Percentiles rank a stretch among this genome's conserved stretches.
These are phyloP conservation scores for Thermochaetoides thermophila DNA, from an alignment of 495 filamentous ascomycete genomes.

Conservation along the genomic window DNA sequence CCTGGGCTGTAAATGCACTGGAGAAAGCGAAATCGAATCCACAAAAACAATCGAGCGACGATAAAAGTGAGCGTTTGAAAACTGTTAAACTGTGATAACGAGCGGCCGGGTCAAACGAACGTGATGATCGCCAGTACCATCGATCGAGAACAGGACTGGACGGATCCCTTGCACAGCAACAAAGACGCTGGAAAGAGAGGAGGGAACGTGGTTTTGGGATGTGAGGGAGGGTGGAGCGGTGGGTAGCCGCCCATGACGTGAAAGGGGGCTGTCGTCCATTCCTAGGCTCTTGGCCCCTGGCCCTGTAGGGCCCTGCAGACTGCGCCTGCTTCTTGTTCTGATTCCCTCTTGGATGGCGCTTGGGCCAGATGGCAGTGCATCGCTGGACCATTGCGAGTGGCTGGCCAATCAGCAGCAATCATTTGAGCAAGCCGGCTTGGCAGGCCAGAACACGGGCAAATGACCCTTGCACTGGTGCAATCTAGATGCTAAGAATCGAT, in stretches of 20 bases:
- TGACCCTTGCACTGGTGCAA: slow-evolving; percentile 1
- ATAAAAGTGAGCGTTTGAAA: slow-evolving; percentile 1
- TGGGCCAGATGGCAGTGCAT: no score
- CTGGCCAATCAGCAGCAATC: neutral
- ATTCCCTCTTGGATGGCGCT: slow-evolving; percentile 13
- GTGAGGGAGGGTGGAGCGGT: slow-evolving; percentile 2
- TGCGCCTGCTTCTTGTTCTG: no score
- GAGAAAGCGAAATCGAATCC: neutral
- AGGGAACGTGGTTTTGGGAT: slow-evolving; percentile 8
- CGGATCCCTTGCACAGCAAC: no score
- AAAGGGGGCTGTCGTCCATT: slow-evolving; percentile 3
- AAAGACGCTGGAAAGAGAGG: slow-evolving; percentile 3
- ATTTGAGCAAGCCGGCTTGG: slow-evolving; percentile 5
- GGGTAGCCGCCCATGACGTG: slow-evolving; percentile 6
- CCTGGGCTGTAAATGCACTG: neutral
- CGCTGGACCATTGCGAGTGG: no score
- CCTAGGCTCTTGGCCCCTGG: no score
- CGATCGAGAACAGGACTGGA: no score
- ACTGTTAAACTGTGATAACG: no score
- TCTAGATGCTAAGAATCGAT: no score
- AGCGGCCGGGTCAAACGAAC: slow-evolving; percentile 7
- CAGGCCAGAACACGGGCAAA: slow-evolving; percentile 1
- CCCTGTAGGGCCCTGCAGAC: no score
- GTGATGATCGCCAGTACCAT: slow-evolving; percentile 4
- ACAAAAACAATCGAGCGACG: neutral